Base-by-base conservation (phyloP, 106 monocot genomes). In the Phalaenopsis equestris region DNA sequence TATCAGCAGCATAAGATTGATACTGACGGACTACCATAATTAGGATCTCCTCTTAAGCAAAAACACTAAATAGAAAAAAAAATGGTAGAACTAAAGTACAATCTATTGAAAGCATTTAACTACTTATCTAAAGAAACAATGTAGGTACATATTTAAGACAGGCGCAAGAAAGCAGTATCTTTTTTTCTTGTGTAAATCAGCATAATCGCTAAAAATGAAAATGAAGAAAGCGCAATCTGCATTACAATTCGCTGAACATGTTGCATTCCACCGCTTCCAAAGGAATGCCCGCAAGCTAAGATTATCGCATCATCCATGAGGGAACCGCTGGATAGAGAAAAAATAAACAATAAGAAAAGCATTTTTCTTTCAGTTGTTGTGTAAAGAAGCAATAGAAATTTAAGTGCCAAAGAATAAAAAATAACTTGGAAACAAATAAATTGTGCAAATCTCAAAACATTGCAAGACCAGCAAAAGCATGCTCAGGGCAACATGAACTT, bases 221-320 rank as follows among this genome's bases (percentile, higher is more conserved):
- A 42, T 74, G 74, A 17, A 74, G 3, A 43, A 14, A 76, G 1
- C 1, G 7, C 4, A 49, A 30, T 9, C 6, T 41, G 75, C 19
- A 36, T 47, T 48, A 93, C 96, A 87, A 88, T 88, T 88, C 79
- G 88, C 45, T 76, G 82, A 61, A 93, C 84, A 80, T 93, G 89
- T 24, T 88, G 93, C 84, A 96, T 85, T 65, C 96, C 96, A 78
- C 67, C 81, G 67, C 81, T 90, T 46, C 96, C 91, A 84, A 82
- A 96, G 24, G 96, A 96, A 81, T 96, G 96, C 2, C 96, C 96
- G 82, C 96, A 96, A n/a, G 87, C 41, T 68, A 96, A 72, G 47
- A 96, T 90, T 88, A 96, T 87, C 56, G 96, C 96, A 88, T 96
- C 96, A 90, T 96, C 96, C 93, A 96, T 96, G 14, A 96, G 88